Conservation (phyloP, 2,329 filamentous ascomycete species). For the Fusarium camptoceras region DNA sequence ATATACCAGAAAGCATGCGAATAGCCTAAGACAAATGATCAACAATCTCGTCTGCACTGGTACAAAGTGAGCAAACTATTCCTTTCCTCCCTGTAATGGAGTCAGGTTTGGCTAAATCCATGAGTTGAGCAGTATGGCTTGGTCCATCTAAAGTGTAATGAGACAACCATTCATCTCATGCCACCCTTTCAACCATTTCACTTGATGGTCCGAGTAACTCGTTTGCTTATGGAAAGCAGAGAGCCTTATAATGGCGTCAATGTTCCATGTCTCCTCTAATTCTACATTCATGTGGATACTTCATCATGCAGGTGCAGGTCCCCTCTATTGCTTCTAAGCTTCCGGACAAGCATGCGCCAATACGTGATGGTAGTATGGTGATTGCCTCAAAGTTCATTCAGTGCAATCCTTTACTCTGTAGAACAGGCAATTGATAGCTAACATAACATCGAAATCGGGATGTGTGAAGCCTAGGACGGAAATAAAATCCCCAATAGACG, state of each 20-base stretch:
- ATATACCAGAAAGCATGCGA: accelerated
- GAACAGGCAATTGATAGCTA: not conserved
- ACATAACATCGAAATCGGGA: not conserved
- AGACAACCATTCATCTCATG: not conserved
- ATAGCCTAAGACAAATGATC: not conserved
- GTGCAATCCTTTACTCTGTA: not conserved
- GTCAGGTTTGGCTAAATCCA: not conserved
- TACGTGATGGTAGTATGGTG: not conserved
- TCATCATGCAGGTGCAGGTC: not conserved
- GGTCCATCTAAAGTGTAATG: accelerated
- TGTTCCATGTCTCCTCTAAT: not conserved
- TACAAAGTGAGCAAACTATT: not conserved
- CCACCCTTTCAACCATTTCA: not conserved
- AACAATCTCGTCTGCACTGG: not conserved
- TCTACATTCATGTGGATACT: not conserved
- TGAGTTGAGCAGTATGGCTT: not conserved
- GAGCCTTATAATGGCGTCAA: not conserved
- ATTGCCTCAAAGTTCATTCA: not conserved
- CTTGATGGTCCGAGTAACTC: not conserved
- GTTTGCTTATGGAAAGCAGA: not conserved
- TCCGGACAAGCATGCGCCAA: not conserved
- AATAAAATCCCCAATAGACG: not conserved
- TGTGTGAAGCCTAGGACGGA: not conserved
- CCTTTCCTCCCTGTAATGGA: not conserved
- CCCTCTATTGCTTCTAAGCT: not conserved